Base-by-base conservation (phyloP, 306 rosid genomes). In the Acacia crassicarpa region DNA sequence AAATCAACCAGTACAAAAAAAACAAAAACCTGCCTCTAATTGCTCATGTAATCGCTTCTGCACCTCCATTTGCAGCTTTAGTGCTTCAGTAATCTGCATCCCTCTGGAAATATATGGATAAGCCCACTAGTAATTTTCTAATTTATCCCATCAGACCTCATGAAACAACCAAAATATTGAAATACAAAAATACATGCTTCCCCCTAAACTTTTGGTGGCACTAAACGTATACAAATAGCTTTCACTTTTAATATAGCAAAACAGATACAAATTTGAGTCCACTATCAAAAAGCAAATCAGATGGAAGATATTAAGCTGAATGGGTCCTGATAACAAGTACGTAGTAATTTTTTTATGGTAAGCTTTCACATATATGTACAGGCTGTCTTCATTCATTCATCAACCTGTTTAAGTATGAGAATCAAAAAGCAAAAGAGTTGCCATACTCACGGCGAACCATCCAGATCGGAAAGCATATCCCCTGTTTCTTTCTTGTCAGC, bases 61-160 rank as follows among this genome's bases (percentile, higher is more conserved):
- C 75, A 95, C 99, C 87, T 95, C 99, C 99, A 95, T 95, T 86
- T 95, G 99, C 89, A 95, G 98, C 91, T 93, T 95, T 68, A 95
- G 88, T 38, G 99, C 97, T 84, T 95, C 99, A 22, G 96, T 95
- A 73, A 95, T 95, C 84, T 93, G 97, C 97, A 95, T 92, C 66
- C 99, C 98, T 73, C 99, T 95, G 90, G 82, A 83, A 75, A 83
- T 45, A 78, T 72, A 85, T 67, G 75, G 67, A 71, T 33, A 30
- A 67, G 27, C 54, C 81, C 59, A 40, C 40, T 16, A 22, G 44
- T 70, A 81, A 22, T 9, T 43, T 80, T 59, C 17, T 65, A 65
- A 68, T 20, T 72, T 49, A 68, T 74, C 67, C 61, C 80, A 27
- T n/a, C 63, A 51, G 71, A 70, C 61, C 63, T 81, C 58, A 22